Conservation (phyloP, 2,329 filamentous ascomycete species). For the Rhytidhysteron rufulum region DNA sequence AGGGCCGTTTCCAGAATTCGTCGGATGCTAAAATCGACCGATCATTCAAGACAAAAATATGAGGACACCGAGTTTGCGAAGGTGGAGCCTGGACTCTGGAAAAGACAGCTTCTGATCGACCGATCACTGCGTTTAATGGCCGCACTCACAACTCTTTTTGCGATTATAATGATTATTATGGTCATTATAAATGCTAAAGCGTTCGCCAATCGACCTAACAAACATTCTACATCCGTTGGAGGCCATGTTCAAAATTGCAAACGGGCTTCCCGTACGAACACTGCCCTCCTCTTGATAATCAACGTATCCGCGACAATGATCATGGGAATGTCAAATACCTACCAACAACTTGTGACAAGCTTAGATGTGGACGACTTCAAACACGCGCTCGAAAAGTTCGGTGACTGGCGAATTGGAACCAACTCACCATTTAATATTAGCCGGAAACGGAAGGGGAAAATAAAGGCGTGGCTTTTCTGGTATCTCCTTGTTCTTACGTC, state of each 20-base stretch:
- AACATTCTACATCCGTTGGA: slow-evolving; percentile 20
- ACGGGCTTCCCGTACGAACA: slow-evolving; percentile 16
- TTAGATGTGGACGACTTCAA: slow-evolving; percentile 22
- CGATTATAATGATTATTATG: slow-evolving; percentile 14
- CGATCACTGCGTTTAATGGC: slow-evolving; percentile 24
- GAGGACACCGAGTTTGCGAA: slow-evolving; percentile 20
- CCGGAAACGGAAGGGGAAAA: slow-evolving; percentile 19
- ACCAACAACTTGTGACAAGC: slow-evolving; percentile 27
- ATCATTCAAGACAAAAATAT: slow-evolving; percentile 15
- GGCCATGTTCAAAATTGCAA: slow-evolving; percentile 16
- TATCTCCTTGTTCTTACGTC: slow-evolving; percentile 18
- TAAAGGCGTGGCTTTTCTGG: slow-evolving; percentile 23
- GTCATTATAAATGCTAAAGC: slow-evolving; percentile 11
- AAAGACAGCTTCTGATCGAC: slow-evolving; percentile 26
- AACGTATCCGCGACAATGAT: slow-evolving; percentile 29
- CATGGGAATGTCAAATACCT: slow-evolving; percentile 30
- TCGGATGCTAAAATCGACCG: too few relatives aligned
- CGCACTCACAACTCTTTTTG: slow-evolving; percentile 13
- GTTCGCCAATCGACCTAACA: slow-evolving; percentile 14
- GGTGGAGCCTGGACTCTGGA: slow-evolving; percentile 23
- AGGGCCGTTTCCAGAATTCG: too few relatives aligned
- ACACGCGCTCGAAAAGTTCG: slow-evolving; percentile 21
- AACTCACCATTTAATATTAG: slow-evolving; percentile 30
- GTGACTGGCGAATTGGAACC: slow-evolving; percentile 28
- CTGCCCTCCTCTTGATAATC: slow-evolving; percentile 20